Percentiles rank a stretch among this genome's conserved stretches.
Evolutionary conservation across 1,139 yeast genomes (phyloP).

Genomic region (Pichia terricola): DNA sequence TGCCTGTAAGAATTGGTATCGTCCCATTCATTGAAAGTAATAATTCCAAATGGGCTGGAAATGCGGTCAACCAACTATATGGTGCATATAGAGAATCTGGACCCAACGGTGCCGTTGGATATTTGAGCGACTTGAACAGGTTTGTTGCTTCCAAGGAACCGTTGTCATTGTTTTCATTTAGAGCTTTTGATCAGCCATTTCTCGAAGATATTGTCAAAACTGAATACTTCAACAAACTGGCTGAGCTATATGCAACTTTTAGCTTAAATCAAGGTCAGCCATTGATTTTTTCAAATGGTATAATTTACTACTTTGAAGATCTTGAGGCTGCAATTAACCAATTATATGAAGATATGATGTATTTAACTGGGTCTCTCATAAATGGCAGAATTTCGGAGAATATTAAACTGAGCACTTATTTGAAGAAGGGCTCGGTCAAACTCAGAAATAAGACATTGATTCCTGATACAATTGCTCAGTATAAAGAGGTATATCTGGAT

Average conservation of each 20-base stretch:
- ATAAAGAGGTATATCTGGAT: conserved; percentile 2
- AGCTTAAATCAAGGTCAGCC: conserved; percentile 25
- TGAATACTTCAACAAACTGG: conserved; percentile 19
- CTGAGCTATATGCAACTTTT: conserved; percentile 28
- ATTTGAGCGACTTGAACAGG: conserved; percentile 16
- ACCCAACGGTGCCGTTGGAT: conserved; percentile 19
- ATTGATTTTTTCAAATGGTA: conserved; percentile 64
- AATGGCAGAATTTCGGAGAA: conserved; percentile 26
- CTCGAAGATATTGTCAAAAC: conserved; percentile 6
- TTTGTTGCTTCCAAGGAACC: conserved; percentile 9
- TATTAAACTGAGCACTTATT: conserved; percentile 16
- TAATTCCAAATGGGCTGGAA: conserved; percentile 12
- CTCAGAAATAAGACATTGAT: conserved; percentile 26
- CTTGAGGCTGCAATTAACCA: conserved; percentile 28
- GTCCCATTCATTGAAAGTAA: conserved; percentile 42
- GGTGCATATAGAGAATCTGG: conserved; percentile 25
- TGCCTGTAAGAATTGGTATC: conserved; percentile 77
- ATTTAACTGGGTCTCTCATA: conserved; percentile 21
- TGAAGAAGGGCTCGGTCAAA: conserved; percentile 18
- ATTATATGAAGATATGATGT: conserved; percentile 27
- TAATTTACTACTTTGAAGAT: conserved; percentile 34
- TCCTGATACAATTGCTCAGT: conserved; percentile 24
- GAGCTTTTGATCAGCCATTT: conserved; percentile 10
- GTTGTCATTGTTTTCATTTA: conserved; percentile 5
- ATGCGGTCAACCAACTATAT: conserved; percentile 27